These are phyloP conservation scores for Phytomonas francai DNA, from an alignment of 208 protist species.

Conservation along the genomic window DNA sequence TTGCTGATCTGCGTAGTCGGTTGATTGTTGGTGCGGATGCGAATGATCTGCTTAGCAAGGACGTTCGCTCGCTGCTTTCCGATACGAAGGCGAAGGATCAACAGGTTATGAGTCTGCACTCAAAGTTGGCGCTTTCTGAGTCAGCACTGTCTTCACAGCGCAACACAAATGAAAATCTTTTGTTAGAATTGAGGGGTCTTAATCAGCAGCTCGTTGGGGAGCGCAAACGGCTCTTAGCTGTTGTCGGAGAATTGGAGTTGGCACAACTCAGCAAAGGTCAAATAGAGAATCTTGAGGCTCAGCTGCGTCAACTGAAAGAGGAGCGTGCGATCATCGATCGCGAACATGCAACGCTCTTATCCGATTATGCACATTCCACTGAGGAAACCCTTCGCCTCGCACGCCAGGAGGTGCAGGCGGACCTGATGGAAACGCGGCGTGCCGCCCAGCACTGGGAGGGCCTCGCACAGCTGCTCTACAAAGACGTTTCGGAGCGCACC, in stretches of 20 bases:
- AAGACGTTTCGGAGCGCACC: slow-evolving; percentile 73
- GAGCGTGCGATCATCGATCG: slow-evolving; percentile 47
- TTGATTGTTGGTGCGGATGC: slow-evolving; percentile 71
- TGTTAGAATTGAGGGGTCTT: slow-evolving; percentile 71
- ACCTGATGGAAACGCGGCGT: slow-evolving; percentile 50
- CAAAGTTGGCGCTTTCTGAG: slow-evolving; percentile 64
- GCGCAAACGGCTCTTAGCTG: slow-evolving; percentile 60
- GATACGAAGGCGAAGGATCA: slow-evolving; percentile 57
- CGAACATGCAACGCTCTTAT: slow-evolving; percentile 70
- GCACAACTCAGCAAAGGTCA: slow-evolving; percentile 16
- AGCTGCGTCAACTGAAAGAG: slow-evolving; percentile 28
- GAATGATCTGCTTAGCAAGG: slow-evolving; percentile 72
- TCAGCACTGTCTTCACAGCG: slow-evolving; percentile 68
- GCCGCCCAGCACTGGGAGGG: slow-evolving; percentile 79
- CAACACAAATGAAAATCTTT: slow-evolving; percentile 78
- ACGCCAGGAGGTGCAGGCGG: slow-evolving; percentile 50
- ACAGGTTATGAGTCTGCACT: slow-evolving; percentile 57
- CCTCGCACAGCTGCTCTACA: slow-evolving; percentile 80
- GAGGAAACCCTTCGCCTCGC: slow-evolving; percentile 57
- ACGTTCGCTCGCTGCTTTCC: slow-evolving; percentile 54
- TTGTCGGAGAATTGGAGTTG: slow-evolving; percentile 33
- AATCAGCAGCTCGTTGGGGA: slow-evolving; percentile 72
- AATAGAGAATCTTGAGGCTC: slow-evolving; percentile 42
- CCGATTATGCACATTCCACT: slow-evolving; percentile 64
- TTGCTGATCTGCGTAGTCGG: slow-evolving; percentile 67